Percentiles rank a stretch among this genome's conserved stretches.
Conservation (phyloP, 2,329 filamentous ascomycete species). For the Sclerotiophoma versabilis region DNA sequence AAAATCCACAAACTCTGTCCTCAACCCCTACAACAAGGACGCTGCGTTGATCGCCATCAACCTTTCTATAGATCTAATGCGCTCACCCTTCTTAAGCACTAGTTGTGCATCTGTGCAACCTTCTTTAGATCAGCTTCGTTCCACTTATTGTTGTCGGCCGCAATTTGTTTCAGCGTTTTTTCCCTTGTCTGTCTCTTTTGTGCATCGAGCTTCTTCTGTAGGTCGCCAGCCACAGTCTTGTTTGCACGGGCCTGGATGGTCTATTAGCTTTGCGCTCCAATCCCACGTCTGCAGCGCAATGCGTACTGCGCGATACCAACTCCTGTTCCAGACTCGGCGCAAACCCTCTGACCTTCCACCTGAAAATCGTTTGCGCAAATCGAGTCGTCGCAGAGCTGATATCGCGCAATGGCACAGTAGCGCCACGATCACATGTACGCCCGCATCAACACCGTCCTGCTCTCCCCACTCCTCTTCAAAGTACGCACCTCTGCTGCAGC, state of each 20-base stretch:
- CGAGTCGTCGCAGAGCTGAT: neutral
- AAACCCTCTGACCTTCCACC: neutral
- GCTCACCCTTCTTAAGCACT: neutral
- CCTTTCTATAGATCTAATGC: neutral
- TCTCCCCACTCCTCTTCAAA: conserved; percentile 1
- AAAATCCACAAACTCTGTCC: neutral
- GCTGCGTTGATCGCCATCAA: neutral
- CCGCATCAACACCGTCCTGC: conserved; percentile 19
- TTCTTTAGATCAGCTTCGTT: conserved; percentile 72
- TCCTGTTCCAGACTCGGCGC: neutral
- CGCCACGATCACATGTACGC: conserved; percentile 24
- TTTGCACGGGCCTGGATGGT: conserved; percentile 69
- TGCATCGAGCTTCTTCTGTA: conserved; percentile 69
- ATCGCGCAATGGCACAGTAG: neutral
- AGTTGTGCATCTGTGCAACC: conserved; percentile 32
- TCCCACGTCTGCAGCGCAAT: neutral
- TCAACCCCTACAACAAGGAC: neutral
- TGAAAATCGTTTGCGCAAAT: neutral
- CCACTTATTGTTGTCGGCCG: conserved; percentile 71
- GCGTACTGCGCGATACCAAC: neutral
- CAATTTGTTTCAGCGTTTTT: conserved; percentile 72
- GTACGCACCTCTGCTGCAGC: conserved; percentile 80
- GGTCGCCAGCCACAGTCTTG: conserved; percentile 60
- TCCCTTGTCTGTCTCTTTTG: conserved; percentile 77
- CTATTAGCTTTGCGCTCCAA: neutral